Base-by-base conservation (phyloP, 2,329 filamentous ascomycete genomes). In the Fusarium euwallaceae region DNA sequence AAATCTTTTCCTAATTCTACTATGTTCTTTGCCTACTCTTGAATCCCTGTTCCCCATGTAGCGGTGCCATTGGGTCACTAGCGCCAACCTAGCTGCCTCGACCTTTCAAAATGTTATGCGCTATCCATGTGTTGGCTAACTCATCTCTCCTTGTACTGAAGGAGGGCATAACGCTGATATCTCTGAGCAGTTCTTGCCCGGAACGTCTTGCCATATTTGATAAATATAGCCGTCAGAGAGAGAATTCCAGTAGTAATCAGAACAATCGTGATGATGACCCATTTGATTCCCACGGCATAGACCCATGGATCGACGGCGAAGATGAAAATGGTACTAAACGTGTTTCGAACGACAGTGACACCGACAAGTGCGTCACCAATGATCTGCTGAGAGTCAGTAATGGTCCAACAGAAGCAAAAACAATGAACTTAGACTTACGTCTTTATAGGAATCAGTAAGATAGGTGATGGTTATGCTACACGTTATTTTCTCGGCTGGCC, bases 291-390 rank as follows among this genome's bases (percentile, higher is more conserved):
- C 4, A 71, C 29, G 1, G 9, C 32, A 4, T 41, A 41, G 43
- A 66, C 32, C 69, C 66, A 87, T 1, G 84, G 83, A 0, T 82
- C 79, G 27, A 87, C 78, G 1, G 83, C 83, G 70, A 88, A 88
- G n/a, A 87, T 82, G 51, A 22, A 88, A 17, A 83, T 80, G 2
- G 84, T 86, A 20, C 81, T 80, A 51, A 87, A 81, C 3, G 80
- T 64, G 61, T 88, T 88, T 0, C 86, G 83, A 12, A 85, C 76
- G 64, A 88, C 84, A 0, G 84, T 84, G 2, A 88, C 79, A 0
- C 79, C 83, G 4, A 87, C 84, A 7, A 88, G 77, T 0, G 85
- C 82, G 66, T 88, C 86, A 6, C 83, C 86, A 45, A 88, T 81
- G 41, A 88, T 85, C 81, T 87, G 45, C 66, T 22, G 7, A 14